Evolutionary conservation across 2,329 filamentous ascomycete genomes (phyloP), one percentile per base, ranked within the genome.

Genomic region (Cucurbitaria berberidis): DNA sequence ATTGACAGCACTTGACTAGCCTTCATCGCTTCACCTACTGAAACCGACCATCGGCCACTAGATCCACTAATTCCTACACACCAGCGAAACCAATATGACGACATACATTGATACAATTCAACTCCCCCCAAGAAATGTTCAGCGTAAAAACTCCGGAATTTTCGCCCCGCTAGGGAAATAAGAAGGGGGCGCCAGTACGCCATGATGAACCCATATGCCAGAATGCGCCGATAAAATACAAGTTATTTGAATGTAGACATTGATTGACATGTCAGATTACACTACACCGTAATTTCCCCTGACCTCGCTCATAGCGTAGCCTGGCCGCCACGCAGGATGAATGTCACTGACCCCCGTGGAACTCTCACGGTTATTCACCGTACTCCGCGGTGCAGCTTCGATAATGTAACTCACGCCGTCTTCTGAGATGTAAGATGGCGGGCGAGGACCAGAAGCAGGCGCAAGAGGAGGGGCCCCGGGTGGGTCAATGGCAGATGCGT

Each of bases 371-470:
- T 59, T 51, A 2, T 59, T 50, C 1, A 58, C 62, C 1, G 60
- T 57, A n/a, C 53, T 63, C 22, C 70, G 26, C 8, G 69, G 86
- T 50, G 81, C 82, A 0, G 86, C 87, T 60, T 90, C 86, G 5
- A 91, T 80, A 13, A 90, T 84, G 68, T 92, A 92, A 24, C 82
- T 82, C 5, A 91, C 82, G 0, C 89, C 89, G 63, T 92, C 87
- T 9, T 93, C 89, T 0, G 88, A 90, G 3, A 82, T 80, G 69
- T 95, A 95, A 4, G 87, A 91, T 2, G 90, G 90, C 4, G 90
- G 90, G 1, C 89, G 81, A 0, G 67, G 70, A 0, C 60, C 11
- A 16, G 22, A 13, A 0, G 50, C 19, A 0, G 35, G 34, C 3
- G 45, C n/a, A 16, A 22, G 13, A 1, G 54, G n/a, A 5, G 27